Evolutionary conservation across 345 rosid species (phyloP).

Genomic region (Citrus hindsii): DNA sequence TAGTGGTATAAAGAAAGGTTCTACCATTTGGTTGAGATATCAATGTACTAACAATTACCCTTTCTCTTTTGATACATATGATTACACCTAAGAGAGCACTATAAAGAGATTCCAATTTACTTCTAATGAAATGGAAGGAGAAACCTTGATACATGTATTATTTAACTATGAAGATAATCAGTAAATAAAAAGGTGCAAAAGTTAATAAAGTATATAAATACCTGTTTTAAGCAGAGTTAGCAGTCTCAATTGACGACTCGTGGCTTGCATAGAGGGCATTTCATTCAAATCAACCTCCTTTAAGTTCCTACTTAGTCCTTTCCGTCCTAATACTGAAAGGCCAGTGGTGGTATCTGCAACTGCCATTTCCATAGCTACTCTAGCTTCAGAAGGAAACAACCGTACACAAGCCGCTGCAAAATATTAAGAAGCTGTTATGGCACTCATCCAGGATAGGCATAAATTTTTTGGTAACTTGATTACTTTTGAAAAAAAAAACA

Average conservation of each 20-base stretch:
- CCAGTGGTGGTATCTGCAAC: slow-evolving; percentile 23
- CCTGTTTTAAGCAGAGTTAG: slow-evolving; percentile 38
- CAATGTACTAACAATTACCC: too few relatives aligned
- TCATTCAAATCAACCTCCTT: slow-evolving; percentile 34
- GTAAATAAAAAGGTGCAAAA: not conserved
- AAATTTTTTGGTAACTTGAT: not conserved
- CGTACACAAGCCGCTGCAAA: slow-evolving; percentile 35
- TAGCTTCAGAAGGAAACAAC: slow-evolving; percentile 44
- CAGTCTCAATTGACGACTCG: slow-evolving; percentile 21
- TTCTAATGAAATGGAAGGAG: too few relatives aligned
- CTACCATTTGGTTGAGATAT: too few relatives aligned
- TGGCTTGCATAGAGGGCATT: slow-evolving; percentile 15
- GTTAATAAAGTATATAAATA: not conserved
- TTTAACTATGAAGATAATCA: not conserved
- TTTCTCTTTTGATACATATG: too few relatives aligned
- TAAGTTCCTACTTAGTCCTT: slow-evolving; percentile 8
- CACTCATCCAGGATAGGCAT: not conserved
- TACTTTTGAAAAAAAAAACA: not conserved
- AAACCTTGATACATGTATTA: too few relatives aligned
- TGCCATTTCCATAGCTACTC: slow-evolving; percentile 40
- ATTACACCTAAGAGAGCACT: too few relatives aligned
- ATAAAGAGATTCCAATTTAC: too few relatives aligned
- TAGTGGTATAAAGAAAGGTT: too few relatives aligned
- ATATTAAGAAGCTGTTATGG: not conserved
- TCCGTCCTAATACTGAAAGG: slow-evolving; percentile 3